phyloP scores from a whole-genome alignment of 805 yeast species.

The Wickerhamomyces mucosus region DNA sequence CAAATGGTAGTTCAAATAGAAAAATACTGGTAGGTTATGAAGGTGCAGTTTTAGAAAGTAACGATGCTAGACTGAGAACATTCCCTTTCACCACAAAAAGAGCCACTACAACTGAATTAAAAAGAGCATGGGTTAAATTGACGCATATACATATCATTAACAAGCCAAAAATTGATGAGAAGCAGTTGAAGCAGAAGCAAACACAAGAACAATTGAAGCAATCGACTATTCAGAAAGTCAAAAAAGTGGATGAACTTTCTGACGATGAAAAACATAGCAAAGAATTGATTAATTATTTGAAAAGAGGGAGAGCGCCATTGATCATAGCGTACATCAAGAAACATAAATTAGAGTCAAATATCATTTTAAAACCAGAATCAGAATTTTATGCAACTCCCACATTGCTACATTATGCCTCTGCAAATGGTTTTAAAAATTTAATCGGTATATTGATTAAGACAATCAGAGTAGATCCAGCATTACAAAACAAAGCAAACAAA shows the following conservation, averaged over 20 bases:
- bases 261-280: slow-evolving; percentile 39
- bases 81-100: slow-evolving; percentile 88
- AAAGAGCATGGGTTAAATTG: slow-evolving; percentile 75
- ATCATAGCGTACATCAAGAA: slow-evolving; percentile 52
- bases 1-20: slow-evolving; percentile 63
- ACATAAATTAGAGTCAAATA: slow-evolving; percentile 41
- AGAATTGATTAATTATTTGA: slow-evolving; percentile 51
- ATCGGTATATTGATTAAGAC: slow-evolving; percentile 49
- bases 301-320: slow-evolving; percentile 71
- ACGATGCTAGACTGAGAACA: slow-evolving; percentile 53
- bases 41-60: slow-evolving; percentile 33
- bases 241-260: slow-evolving; percentile 15
- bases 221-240: slow-evolving; percentile 19
- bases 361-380: slow-evolving; percentile 42
- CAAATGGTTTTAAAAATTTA: slow-evolving; percentile 57
- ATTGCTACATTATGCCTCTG: slow-evolving; percentile 67
- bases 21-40: slow-evolving; percentile 60
- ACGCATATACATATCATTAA: slow-evolving; percentile 46
- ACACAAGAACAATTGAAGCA: slow-evolving; percentile 22
- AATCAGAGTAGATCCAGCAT: slow-evolving; percentile 63
- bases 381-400: slow-evolving; percentile 58
- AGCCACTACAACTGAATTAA: slow-evolving; percentile 75
- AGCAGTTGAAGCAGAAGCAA: slow-evolving; percentile 18
- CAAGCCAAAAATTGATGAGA: slow-evolving; percentile 37
- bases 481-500: slow-evolving; percentile 41